A percentile compares a stretch with the other conserved stretches of the same genome.
These are phyloP conservation scores for Hydnum rufescens DNA, from an alignment of 768 basidiomycete species.

Conservation along the genomic window DNA sequence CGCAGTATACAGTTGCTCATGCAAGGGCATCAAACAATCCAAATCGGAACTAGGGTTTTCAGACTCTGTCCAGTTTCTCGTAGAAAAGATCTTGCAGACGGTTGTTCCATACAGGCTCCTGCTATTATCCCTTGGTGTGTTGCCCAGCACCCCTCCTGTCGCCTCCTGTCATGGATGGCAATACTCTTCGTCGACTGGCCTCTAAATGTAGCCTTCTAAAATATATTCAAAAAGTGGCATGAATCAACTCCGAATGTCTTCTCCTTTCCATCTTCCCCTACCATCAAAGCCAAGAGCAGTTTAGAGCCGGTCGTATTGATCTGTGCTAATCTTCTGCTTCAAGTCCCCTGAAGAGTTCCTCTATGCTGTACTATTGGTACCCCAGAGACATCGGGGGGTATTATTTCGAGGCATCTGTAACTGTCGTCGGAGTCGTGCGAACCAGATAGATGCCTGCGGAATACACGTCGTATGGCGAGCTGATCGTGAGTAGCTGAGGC, in stretches of 20 bases:
- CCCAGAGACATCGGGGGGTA: not conserved
- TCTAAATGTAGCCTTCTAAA: constrained; percentile 11
- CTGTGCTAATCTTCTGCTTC: not conserved
- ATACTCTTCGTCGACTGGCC: constrained; percentile 3
- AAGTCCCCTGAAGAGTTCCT: not conserved
- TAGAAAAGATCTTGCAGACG: no score
- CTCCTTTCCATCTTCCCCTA: not conserved
- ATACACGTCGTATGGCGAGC: no score
- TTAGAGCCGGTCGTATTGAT: not conserved
- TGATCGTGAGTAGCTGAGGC: no score
- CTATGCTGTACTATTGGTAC: not conserved
- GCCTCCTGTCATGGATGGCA: not conserved
- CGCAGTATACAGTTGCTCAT: constrained; percentile 61
- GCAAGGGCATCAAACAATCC: constrained; percentile 38
- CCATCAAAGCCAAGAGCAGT: not conserved
- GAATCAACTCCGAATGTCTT: not conserved
- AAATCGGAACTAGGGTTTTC: no score
- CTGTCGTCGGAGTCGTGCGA: not conserved
- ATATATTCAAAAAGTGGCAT: constrained; percentile 9
- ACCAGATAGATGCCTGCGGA: no score
- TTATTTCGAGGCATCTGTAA: not conserved
- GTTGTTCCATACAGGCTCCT: not conserved
- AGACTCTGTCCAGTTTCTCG: not conserved
- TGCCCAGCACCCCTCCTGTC: constrained; percentile 1
- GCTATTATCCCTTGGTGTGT: not conserved